These are phyloP conservation scores for Phytophthora niederhauseri DNA, from an alignment of 352 stramenopile species.

Conservation along the genomic window DNA sequence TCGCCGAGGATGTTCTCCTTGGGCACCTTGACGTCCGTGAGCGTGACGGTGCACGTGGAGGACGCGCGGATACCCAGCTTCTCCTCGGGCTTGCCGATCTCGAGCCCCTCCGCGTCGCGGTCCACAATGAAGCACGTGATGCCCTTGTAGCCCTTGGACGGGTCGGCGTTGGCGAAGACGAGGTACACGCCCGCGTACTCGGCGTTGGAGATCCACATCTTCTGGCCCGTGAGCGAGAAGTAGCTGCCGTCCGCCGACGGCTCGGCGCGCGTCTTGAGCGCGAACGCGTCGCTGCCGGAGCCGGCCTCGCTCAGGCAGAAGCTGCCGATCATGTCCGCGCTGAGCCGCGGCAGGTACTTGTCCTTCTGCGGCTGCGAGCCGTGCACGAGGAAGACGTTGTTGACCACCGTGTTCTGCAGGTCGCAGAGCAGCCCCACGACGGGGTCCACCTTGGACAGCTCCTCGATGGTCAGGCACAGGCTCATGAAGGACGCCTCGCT, in stretches of 20 bases:
- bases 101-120: slow-evolving; percentile 91
- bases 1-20: slow-evolving; percentile 94
- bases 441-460: slow-evolving; percentile 96
- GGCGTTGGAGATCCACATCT: slow-evolving; percentile 99
- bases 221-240: slow-evolving; percentile 96
- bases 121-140: slow-evolving; percentile 99
- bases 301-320: slow-evolving; percentile 96
- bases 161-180: slow-evolving; percentile 96
- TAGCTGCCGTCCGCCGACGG: slow-evolving; percentile 90
- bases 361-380: slow-evolving; percentile 84
- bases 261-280: slow-evolving; percentile 93
- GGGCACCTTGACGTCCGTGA: slow-evolving; percentile 96
- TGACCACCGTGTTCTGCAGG: slow-evolving; percentile 95
- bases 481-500: slow-evolving; percentile 95
- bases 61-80: slow-evolving; percentile 97
- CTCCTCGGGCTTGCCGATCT: slow-evolving; percentile 95
- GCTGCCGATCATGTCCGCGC: slow-evolving; percentile 91
- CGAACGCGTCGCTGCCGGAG: slow-evolving; percentile 96
- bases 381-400: slow-evolving; percentile 95
- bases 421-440: slow-evolving; percentile 95
- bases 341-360: slow-evolving; percentile 86
- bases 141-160: slow-evolving; percentile 95
- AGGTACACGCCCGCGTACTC: slow-evolving; percentile 96
- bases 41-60: slow-evolving; percentile 95
- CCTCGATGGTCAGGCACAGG: slow-evolving; percentile 96